Evolutionary conservation across 164 flowering plant species (phyloP).

Genomic region (Vitis riparia): DNA sequence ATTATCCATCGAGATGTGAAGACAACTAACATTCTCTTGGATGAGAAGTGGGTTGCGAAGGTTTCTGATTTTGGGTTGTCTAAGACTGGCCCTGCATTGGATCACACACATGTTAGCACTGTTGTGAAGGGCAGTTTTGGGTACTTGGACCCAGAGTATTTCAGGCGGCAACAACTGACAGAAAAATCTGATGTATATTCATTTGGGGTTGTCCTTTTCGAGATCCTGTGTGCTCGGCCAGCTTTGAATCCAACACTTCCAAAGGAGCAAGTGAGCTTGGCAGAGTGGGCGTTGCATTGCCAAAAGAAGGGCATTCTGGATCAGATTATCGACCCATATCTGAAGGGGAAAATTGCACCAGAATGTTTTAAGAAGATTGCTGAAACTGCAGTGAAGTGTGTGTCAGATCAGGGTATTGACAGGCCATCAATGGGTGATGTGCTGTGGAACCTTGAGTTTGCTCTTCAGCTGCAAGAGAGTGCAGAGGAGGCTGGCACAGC

Average conservation of each 20-base stretch:
- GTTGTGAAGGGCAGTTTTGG: slow-evolving; percentile 87
- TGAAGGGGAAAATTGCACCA: slow-evolving; percentile 72
- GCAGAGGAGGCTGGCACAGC: slow-evolving; percentile 70
- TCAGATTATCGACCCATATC: slow-evolving; percentile 67
- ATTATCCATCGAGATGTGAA: slow-evolving; percentile 78
- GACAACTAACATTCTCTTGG: slow-evolving; percentile 74
- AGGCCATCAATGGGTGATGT: slow-evolving; percentile 91
- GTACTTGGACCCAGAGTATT: slow-evolving; percentile 79
- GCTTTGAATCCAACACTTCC: slow-evolving; percentile 72
- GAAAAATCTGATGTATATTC: slow-evolving; percentile 87
- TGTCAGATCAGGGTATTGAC: slow-evolving; percentile 63
- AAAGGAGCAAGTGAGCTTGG: slow-evolving; percentile 80
- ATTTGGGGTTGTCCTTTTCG: slow-evolving; percentile 81
- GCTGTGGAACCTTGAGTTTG: slow-evolving; percentile 83
- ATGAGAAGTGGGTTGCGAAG: slow-evolving; percentile 86
- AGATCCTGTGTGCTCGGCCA: slow-evolving; percentile 76
- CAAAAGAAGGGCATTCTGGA: slow-evolving; percentile 71
- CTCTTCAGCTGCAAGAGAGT: slow-evolving; percentile 76
- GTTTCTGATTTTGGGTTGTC: slow-evolving; percentile 82
- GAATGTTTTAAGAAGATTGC: slow-evolving; percentile 75
- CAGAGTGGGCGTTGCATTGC: slow-evolving; percentile 89
- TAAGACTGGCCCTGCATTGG: slow-evolving; percentile 71
- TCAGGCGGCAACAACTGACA: slow-evolving; percentile 77
- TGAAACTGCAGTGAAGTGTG: slow-evolving; percentile 80
- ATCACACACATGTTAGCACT: slow-evolving; percentile 78